Conservation (phyloP, 805 yeast genomes). For the Candida rishiriensis region DNA sequence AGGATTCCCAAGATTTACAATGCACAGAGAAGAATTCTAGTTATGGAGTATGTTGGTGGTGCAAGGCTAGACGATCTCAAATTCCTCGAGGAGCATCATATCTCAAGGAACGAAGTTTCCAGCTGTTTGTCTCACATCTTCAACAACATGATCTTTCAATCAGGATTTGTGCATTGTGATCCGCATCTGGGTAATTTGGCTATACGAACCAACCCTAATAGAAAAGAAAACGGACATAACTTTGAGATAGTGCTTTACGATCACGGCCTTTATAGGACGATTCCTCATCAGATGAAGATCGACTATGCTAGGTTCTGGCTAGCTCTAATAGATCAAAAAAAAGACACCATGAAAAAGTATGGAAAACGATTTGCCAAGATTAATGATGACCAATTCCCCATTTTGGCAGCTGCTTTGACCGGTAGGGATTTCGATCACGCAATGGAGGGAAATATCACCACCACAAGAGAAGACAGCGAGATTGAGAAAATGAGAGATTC, state of each 20-base stretch:
- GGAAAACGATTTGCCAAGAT: constrained; percentile 80
- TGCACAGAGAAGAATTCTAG: constrained; percentile 65
- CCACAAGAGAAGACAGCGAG: constrained; percentile 57
- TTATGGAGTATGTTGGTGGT: constrained; percentile 87
- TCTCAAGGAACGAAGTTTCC: constrained; percentile 75
- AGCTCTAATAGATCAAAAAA: constrained; percentile 70
- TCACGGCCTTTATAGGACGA: constrained; percentile 88
- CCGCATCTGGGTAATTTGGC: constrained; percentile 98
- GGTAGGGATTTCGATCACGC: constrained; percentile 87
- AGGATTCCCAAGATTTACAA: constrained; percentile 69
- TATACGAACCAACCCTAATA: constrained; percentile 44
- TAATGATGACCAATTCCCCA: constrained; percentile 68
- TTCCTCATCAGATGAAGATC: constrained; percentile 69
- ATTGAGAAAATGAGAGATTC: constrained; percentile 61
- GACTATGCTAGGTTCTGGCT: constrained; percentile 93
- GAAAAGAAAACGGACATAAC: constrained; percentile 46
- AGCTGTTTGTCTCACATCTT: constrained; percentile 85
- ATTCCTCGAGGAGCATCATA: constrained; percentile 57
- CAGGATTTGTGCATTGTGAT: constrained; percentile 91
- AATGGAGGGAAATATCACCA: constrained; percentile 54
- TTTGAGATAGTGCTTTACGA: constrained; percentile 91
- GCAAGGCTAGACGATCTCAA: constrained; percentile 73
- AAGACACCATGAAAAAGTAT: constrained; percentile 60
- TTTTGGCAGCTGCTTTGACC: constrained; percentile 90
- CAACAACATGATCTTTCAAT: constrained; percentile 93